Conservation (phyloP, 2,329 filamentous ascomycete species). For the Apiospora malaysiana region DNA sequence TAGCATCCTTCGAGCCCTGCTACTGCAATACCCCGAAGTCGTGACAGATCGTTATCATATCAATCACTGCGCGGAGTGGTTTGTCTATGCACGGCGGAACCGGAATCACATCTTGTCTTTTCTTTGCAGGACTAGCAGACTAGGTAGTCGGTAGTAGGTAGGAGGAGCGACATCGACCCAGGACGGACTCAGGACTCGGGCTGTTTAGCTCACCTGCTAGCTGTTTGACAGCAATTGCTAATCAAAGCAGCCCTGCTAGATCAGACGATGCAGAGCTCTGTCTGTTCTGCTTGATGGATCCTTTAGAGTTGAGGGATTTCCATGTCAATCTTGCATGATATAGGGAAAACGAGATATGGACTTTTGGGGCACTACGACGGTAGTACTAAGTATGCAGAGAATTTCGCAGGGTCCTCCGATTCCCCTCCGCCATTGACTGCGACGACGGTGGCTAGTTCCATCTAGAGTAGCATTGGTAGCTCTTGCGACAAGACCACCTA, state of each 20-base stretch:
- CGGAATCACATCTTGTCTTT: not conserved
- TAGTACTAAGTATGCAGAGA: constrained; percentile 10
- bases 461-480: constrained; percentile 1
- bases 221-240: not conserved
- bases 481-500: not conserved
- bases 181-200: not conserved
- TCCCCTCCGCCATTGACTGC: not conserved
- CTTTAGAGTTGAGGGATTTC: constrained; percentile 13
- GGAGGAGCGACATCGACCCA: not conserved
- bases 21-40: not conserved
- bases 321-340: constrained; percentile 16
- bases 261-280: not conserved
- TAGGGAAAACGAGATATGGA: constrained; percentile 9
- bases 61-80: not conserved
- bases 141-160: not conserved
- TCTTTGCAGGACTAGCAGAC: not conserved
- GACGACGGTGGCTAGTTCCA: not conserved
- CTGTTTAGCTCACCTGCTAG: not conserved
- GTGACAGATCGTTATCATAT: not conserved
- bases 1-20: not conserved
- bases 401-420: not conserved
- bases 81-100: constrained; percentile 7
- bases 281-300: not conserved
- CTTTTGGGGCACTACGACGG: constrained; percentile 6
- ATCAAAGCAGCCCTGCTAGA: not conserved